Percentiles rank a stretch among this genome's conserved stretches.
Evolutionary conservation across 805 yeast genomes (phyloP).

Genomic region (Pichia cephalocereana): DNA sequence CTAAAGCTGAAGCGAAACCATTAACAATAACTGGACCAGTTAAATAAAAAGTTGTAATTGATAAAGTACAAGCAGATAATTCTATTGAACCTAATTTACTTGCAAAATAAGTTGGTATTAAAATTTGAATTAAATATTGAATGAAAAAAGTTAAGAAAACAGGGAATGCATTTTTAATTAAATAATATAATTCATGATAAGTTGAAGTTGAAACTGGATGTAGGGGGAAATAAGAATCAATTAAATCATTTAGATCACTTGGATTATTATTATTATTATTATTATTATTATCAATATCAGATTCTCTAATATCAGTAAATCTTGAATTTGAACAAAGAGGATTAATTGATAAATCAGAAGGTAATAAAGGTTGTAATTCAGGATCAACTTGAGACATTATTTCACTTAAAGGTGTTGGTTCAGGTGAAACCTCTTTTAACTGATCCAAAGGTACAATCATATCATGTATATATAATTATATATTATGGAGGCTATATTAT

Average conservation of each 20-base stretch:
- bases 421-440: not conserved
- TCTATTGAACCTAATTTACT: slow-evolving; percentile 59
- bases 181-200: slow-evolving; percentile 13
- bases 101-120: slow-evolving; percentile 64
- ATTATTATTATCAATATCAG: not conserved
- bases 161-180: slow-evolving; percentile 40
- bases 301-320: not conserved
- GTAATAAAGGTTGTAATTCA: not conserved
- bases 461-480: too few relatives aligned
- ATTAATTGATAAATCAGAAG: not conserved
- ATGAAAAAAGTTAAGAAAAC: slow-evolving; percentile 56
- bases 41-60: slow-evolving; percentile 67
- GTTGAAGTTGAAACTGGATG: slow-evolving; percentile 11
- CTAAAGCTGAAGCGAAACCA: slow-evolving; percentile 66
- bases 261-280: not conserved
- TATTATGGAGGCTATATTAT: too few relatives aligned
- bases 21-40: slow-evolving; percentile 65
- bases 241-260: not conserved
- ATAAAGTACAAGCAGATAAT: slow-evolving; percentile 62
- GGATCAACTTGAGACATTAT: not conserved
- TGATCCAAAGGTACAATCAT: not conserved
- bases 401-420: not conserved
- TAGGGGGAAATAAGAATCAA: not conserved
- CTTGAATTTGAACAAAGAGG: not conserved
- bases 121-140: slow-evolving; percentile 62